These are phyloP conservation scores for Papiliotrema terrestris DNA, from an alignment of 1,284 basidiomycete genomes.

Conservation along the genomic window DNA sequence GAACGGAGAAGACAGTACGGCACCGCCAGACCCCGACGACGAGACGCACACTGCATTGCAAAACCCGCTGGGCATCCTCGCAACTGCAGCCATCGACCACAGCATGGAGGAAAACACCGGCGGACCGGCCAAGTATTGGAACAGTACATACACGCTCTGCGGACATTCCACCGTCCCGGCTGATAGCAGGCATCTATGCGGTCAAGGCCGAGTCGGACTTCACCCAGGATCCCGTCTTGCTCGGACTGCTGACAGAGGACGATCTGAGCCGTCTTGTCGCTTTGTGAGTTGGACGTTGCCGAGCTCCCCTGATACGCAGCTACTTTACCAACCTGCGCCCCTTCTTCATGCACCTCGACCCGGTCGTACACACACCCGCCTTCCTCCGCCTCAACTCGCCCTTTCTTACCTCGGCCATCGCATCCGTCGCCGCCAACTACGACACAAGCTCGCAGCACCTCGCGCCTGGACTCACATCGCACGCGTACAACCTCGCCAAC, in stretches of 20 bases:
- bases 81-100: slow-evolving; percentile 1
- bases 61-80: slow-evolving; percentile 1
- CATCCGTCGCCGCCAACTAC: slow-evolving; percentile 3
- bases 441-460: slow-evolving; percentile 1
- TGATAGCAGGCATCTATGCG: not conserved
- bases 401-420: slow-evolving; percentile 9
- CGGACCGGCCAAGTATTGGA: not conserved
- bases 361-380: slow-evolving; percentile 1
- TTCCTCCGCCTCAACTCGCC: slow-evolving; percentile 10
- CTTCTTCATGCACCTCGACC: slow-evolving; percentile 8
- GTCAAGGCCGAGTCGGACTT: not conserved
- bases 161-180: too few species aligned
- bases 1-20: too few species aligned
- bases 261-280: not conserved
- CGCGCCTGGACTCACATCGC: not conserved
- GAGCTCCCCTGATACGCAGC: slow-evolving; percentile 5
- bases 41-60: not conserved
- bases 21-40: not conserved
- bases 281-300: slow-evolving; percentile 3
- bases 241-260: slow-evolving; percentile 1
- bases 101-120: not conserved
- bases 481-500: slow-evolving; percentile 4
- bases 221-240: not conserved
- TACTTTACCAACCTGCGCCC: slow-evolving; percentile 6
- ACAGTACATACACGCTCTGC: not conserved